Conservation (phyloP, 257 asterid species). For the Hygrophila difformis region DNA sequence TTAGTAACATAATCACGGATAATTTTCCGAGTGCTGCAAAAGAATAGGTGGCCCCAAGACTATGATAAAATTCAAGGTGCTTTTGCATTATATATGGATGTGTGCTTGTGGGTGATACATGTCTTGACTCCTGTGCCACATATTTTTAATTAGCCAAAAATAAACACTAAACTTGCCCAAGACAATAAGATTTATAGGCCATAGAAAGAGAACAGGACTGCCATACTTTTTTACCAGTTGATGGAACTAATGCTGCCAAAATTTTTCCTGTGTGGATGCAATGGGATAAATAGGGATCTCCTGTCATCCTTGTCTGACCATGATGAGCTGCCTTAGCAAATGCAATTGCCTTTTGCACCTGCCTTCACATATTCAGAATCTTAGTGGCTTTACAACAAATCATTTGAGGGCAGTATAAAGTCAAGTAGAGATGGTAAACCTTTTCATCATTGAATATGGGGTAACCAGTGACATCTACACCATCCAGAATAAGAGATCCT, state of each 20-base stretch:
- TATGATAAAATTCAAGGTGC: no score
- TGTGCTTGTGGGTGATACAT: no score
- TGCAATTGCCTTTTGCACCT: conserved; percentile 95
- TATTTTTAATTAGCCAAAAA: no score
- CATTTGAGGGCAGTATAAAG: conserved; percentile 15
- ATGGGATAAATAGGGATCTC: conserved; percentile 90
- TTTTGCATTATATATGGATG: no score
- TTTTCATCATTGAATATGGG: conserved; percentile 70
- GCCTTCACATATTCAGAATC: conserved; percentile 66
- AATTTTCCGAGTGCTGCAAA: no score
- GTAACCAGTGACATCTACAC: conserved; percentile 87
- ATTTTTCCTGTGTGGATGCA: conserved; percentile 92
- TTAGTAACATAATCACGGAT: conserved; percentile 9
- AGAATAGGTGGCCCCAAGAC: no score
- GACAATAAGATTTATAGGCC: no score
- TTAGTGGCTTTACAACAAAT: conserved; percentile 28
- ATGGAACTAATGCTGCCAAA: conserved; percentile 72
- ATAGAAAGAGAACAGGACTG: background rate
- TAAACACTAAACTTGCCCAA: no score
- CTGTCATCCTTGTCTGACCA: conserved; percentile 90
- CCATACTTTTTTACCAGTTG: conserved; percentile 72
- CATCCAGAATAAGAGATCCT: conserved; percentile 78
- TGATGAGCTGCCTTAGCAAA: conserved; percentile 91
- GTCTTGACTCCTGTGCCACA: no score
- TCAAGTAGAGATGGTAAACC: conserved; percentile 62